Evolutionary conservation across 352 stramenopile genomes (phyloP).

Genomic region (Pythium brachiatum): DNA sequence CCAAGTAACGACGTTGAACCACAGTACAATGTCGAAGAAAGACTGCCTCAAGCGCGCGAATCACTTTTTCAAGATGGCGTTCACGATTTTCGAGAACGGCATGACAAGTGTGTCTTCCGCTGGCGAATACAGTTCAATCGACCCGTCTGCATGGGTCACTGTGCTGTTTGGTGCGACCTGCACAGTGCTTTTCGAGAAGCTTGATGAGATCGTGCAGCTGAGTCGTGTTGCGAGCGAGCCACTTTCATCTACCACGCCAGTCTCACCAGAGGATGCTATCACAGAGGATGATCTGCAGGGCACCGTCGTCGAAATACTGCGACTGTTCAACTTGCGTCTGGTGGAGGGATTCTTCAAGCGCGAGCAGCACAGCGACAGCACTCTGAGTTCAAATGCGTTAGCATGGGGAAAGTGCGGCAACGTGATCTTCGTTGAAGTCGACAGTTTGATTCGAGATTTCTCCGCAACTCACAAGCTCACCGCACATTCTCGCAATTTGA

Average conservation of each 20-base stretch:
- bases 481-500: conserved; percentile 3
- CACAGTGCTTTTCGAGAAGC: conserved; percentile 76
- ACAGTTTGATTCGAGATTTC: conserved; percentile 76
- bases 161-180: conserved; percentile 71
- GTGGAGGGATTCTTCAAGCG: conserved; percentile 73
- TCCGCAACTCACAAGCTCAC: conserved; percentile 48
- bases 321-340: conserved; percentile 76
- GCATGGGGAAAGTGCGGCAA: conserved; percentile 85
- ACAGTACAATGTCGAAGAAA: conserved; percentile 40
- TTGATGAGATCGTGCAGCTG: conserved; percentile 76
- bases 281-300: conserved; percentile 59
- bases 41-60: conserved; percentile 50
- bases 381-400: conserved; percentile 27
- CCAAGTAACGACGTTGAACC: conserved; percentile 69
- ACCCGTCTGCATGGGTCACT: conserved; percentile 57
- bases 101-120: conserved; percentile 18
- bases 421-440: conserved; percentile 80
- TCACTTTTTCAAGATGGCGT: conserved; percentile 57
- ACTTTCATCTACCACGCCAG: background rate
- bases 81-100: conserved; percentile 63
- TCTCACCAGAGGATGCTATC: conserved; percentile 14
- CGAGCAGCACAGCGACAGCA: conserved; percentile 23
- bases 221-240: conserved; percentile 36
- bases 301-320: conserved; percentile 58
- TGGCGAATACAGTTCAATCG: conserved; percentile 7